Percentiles rank a stretch among this genome's conserved stretches.
These are phyloP conservation scores for Pseudoscleropodium purum DNA, from an alignment of 225 moss, liverwort and hornwort genomes.

Conservation along the genomic window DNA sequence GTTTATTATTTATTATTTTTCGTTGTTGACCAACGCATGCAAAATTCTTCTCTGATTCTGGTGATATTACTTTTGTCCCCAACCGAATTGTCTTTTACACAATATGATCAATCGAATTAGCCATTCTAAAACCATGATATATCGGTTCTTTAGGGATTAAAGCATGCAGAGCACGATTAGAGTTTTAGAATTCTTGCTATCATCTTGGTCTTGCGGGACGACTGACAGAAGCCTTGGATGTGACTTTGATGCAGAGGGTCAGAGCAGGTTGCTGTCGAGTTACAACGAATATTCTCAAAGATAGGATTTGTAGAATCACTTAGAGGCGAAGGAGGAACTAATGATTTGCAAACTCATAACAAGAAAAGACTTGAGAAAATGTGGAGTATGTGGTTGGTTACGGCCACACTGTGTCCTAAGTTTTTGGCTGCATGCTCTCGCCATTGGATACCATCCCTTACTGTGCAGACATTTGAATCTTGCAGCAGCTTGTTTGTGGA, in stretches of 20 bases:
- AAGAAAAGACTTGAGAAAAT: conserved; percentile 10
- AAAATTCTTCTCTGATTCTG: not conserved
- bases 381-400: conserved; percentile 60
- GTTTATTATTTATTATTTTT: not conserved
- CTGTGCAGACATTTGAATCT: conserved; percentile 33
- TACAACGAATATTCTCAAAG: conserved; percentile 40
- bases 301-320: conserved; percentile 7
- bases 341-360: conserved; percentile 14
- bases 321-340: conserved; percentile 5
- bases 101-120: not conserved
- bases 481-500: conserved; percentile 32
- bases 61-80: not conserved
- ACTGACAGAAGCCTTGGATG: conserved; percentile 4
- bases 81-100: not conserved
- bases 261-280: conserved; percentile 54
- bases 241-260: conserved; percentile 53
- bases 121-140: not conserved
- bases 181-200: not conserved
- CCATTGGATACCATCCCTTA: conserved; percentile 62
- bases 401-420: conserved; percentile 65
- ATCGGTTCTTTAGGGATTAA: not conserved
- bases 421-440: conserved; percentile 61
- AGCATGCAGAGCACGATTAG: not conserved
- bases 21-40: not conserved
- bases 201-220: not conserved